Evolutionary conservation across 1,139 yeast species (phyloP).

Genomic region (Eremothecium coryli): DNA sequence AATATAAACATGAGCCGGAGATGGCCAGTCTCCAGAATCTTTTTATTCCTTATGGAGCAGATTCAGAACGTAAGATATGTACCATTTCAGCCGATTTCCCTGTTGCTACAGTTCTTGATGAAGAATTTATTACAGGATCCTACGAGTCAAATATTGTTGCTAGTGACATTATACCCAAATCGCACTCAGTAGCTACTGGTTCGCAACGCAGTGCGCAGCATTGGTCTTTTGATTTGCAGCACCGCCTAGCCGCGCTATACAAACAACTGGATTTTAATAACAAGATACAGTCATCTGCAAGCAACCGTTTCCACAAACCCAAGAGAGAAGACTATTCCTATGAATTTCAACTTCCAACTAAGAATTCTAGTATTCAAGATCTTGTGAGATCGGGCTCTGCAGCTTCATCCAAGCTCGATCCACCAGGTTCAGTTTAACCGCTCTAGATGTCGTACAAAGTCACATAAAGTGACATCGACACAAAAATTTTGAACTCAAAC

Average conservation of each 20-base stretch:
- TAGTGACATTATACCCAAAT: not conserved
- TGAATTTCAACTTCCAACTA: conserved; percentile 1
- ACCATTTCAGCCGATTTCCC: conserved; percentile 33
- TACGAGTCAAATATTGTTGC: conserved; percentile 13
- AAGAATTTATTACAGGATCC: conserved; percentile 9
- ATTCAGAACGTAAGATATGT: conserved; percentile 42
- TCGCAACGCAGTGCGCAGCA: not conserved
- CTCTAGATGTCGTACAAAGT: conserved; percentile 9
- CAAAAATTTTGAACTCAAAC: conserved; percentile 3
- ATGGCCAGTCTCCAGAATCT: conserved; percentile 33
- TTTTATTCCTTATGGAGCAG: conserved; percentile 43
- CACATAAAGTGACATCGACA: conserved; percentile 1
- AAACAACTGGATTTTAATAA: conserved; percentile 5
- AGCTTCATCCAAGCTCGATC: not conserved
- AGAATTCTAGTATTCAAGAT: not conserved
- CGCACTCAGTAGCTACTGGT: not conserved
- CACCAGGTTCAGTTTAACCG: too few species aligned
- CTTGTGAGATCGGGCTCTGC: conserved; percentile 1
- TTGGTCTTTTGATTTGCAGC: conserved; percentile 7
- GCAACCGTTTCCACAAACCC: conserved; percentile 4
- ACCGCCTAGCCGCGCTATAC: conserved; percentile 7
- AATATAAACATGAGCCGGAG: conserved; percentile 7
- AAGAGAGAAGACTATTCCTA: conserved; percentile 2
- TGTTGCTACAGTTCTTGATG: conserved; percentile 6
- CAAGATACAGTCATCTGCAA: not conserved